Base-by-base conservation (phyloP, 2,329 filamentous ascomycete genomes). In the Trichophyton rubrum region DNA sequence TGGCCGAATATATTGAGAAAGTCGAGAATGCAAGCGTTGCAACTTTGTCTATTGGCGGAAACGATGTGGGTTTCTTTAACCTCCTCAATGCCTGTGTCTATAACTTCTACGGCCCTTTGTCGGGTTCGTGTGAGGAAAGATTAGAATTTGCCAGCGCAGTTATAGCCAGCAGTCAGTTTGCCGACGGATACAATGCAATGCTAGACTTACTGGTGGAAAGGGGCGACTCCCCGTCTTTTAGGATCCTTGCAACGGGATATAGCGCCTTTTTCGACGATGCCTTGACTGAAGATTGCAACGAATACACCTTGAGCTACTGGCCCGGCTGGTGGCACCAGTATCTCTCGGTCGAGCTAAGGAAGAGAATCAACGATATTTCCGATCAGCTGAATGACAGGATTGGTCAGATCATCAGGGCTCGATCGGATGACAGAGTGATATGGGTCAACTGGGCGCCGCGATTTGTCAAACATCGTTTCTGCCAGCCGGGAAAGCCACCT, bases 31-130 rank as follows among this genome's bases (percentile, higher is more conserved):
- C 62, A 24, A 67, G 67, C 33, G 45, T 69, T 24, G 63, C 66
- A 3, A 55, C 51, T 8, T 15, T 55, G 3, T 55, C 51, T n/a
- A 55, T 55, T n/a, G 51, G 51, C 1, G 51, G 51, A 9, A 55
- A 55, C 51, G 67, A 69, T 59, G 64, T 66, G 40, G 62, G 65
- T 35, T 70, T 70, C 64, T 67, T 67, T 30, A 61, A 62, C 30
- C 60, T 69, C 15, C 64, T 69, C 59, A 69, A 70, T 55, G 67
- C 63, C 47, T 70, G 68, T 56, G 47, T 68, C 13, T 68, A 68
- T 61, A 62, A 66, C 24, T 69, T 64, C 11, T 66, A 66, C 51
- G 63, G 62, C 55, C 65, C 47, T 13, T 51, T 45, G 3, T 59
- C 64, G 7, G 59, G 59, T 7, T 51, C 59, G 22, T 65, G 64